Evolutionary conservation across 345 rosid genomes (phyloP), one percentile per base, ranked within the genome.

Genomic region (Ceriops zippeliana): DNA sequence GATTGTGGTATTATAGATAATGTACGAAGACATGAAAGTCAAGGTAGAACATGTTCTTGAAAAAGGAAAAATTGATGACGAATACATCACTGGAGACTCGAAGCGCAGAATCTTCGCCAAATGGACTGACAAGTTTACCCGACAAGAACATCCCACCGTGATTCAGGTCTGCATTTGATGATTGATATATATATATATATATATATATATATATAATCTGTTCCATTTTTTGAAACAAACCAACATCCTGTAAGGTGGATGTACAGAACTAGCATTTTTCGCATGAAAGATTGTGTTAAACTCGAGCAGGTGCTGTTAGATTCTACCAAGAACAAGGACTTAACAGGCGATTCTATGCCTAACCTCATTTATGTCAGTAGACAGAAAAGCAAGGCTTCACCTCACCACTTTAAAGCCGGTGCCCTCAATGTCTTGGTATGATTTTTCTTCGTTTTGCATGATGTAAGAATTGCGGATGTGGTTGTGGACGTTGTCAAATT

Each of bases 351-450:
- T 51, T 28, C 1, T n/a, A 52, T 90, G 87, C 91, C 96, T 38
- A 90, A 83, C 32, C 83, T 92, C 59, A 76, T 90, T 4, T 92
- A 90, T 53, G 74, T 92, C 51, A 84, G 92, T 1, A 71, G 98
- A 63, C 82, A 87, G 72, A 92, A 89, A 75, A 75, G 78, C 78
- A 81, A 65, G 65, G 71, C 73, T 35, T 78, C 79, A 30, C 81
- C 70, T 11, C 96, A 92, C 74, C 75, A 88, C 69, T 92, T 80
- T 70, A 92, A 92, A 77, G 95, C 91, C 13, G 98, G 98, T 57
- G 98, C 98, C 73, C 92, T 92, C 38, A 92, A 92, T 70, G 80
- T 73, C 8, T 61, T 90, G 85, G 93, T 86, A 82, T 13, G 19
- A 13, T 42, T 42, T 42, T 42, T 13, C 17, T 42, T 42, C 17